Conservation (phyloP, 78 protist species). For the Dictyostelium firmibasis region DNA sequence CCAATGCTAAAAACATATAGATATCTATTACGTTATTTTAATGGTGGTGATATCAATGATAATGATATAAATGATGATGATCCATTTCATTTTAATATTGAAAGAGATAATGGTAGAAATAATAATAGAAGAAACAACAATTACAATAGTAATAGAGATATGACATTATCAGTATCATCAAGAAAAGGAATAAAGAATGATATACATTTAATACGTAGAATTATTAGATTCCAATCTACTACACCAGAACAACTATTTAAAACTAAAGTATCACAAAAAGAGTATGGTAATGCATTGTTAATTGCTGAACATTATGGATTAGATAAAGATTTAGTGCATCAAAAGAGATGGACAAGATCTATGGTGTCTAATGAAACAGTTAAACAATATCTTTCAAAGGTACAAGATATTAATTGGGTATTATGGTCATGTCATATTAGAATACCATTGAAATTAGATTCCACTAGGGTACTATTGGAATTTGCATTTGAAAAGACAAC, state of each 20-base stretch:
- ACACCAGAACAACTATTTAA: slow-evolving; percentile 72
- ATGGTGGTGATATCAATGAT: slow-evolving; percentile 60
- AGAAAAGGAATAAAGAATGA: not conserved
- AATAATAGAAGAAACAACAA: not conserved
- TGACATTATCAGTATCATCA: not conserved
- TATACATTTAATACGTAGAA: slow-evolving; percentile 12
- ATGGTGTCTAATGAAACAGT: slow-evolving; percentile 3
- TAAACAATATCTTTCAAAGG: slow-evolving; percentile 43
- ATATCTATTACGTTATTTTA: slow-evolving; percentile 29
- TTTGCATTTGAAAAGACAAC: slow-evolving; percentile 35
- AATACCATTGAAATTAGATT: slow-evolving; percentile 41
- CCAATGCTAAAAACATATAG: slow-evolving; percentile 8
- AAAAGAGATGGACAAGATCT: slow-evolving; percentile 54
- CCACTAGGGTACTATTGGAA: slow-evolving; percentile 25
- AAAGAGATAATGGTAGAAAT: not conserved
- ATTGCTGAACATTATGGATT: slow-evolving; percentile 78
- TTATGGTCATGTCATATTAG: slow-evolving; percentile 61
- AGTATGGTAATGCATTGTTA: slow-evolving; percentile 57
- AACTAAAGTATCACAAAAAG: slow-evolving; percentile 61
- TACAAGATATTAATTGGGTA: slow-evolving; percentile 58
- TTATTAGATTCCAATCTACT: slow-evolving; percentile 67
- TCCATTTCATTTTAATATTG: slow-evolving; percentile 46
- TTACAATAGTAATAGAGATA: not conserved
- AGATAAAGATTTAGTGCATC: slow-evolving; percentile 73
- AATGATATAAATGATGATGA: slow-evolving; percentile 44